Evolutionary conservation across 75 land plant genomes (phyloP).

Genomic region (Chamaecyparis obtusa): DNA sequence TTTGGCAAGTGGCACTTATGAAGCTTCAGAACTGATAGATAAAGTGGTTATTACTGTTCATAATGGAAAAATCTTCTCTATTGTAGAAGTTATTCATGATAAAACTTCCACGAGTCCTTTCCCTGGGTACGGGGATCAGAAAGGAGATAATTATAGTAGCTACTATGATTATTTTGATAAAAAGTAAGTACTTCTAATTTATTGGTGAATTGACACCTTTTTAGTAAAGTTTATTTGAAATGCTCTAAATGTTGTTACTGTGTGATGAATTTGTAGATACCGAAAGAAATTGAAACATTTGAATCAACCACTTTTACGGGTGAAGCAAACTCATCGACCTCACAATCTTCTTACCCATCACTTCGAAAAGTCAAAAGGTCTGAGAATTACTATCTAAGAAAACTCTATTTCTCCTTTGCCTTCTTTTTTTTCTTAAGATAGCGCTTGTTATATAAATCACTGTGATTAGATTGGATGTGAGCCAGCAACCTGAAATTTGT

Average conservation of each 20-base stretch:
- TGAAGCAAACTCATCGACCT: conserved; percentile 84
- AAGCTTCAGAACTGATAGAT: conserved; percentile 30
- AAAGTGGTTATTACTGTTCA: conserved; percentile 74
- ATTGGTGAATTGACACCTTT: not conserved
- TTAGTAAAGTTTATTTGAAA: not conserved
- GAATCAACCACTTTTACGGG: conserved; percentile 69
- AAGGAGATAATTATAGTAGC: conserved; percentile 17
- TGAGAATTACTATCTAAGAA: not conserved
- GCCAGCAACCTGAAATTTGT: not conserved
- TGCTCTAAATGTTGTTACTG: not conserved
- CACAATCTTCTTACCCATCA: conserved; percentile 63
- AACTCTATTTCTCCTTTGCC: not conserved
- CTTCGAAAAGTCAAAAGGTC: conserved; percentile 9
- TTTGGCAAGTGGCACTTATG: conserved; percentile 43
- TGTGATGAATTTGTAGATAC: conserved; percentile 40
- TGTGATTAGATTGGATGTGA: not conserved
- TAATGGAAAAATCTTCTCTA: conserved; percentile 77
- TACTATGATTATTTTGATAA: conserved; percentile 66
- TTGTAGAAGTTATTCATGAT: conserved; percentile 44
- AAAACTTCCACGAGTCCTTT: conserved; percentile 65
- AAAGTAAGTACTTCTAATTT: conserved; percentile 34
- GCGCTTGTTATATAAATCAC: not conserved
- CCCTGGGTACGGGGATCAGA: conserved; percentile 19
- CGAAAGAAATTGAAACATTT: conserved; percentile 49
- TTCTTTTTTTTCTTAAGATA: not conserved